Conservation (phyloP, 495 filamentous ascomycete species). For the Xylaria bambusicola region DNA sequence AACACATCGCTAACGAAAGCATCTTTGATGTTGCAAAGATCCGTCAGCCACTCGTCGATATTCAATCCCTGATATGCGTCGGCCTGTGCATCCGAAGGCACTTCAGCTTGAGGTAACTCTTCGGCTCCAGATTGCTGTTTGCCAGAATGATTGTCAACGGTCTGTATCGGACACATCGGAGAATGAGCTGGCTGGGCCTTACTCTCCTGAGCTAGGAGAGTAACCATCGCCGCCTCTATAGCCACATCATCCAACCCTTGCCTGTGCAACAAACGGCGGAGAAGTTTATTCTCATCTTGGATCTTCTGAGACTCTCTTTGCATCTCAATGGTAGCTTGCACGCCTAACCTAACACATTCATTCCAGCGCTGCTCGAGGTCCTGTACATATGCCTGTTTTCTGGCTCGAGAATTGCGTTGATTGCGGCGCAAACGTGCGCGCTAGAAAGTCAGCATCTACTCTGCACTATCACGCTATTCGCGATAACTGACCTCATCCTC, state of each 20-base stretch:
- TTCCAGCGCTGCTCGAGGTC: conserved; percentile 13
- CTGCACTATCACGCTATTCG: too few relatives aligned
- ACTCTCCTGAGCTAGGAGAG: background rate
- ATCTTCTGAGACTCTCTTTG: conserved; percentile 9
- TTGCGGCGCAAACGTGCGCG: conserved; percentile 12
- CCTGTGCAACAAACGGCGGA: background rate
- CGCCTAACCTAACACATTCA: conserved; percentile 8
- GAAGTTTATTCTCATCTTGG: conserved; percentile 17
- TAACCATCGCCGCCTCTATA: background rate
- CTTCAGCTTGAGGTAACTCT: background rate
- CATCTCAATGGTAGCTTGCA: conserved; percentile 15
- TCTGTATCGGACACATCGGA: background rate
- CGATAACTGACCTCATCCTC: too few relatives aligned
- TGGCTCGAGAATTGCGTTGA: conserved; percentile 15
- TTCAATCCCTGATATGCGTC: background rate
- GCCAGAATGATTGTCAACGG: background rate
- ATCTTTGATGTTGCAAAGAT: background rate
- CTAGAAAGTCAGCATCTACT: background rate
- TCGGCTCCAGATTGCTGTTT: background rate
- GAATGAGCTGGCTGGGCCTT: background rate
- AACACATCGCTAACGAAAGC: background rate
- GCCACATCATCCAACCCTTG: conserved; percentile 6
- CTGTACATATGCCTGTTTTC: conserved; percentile 6
- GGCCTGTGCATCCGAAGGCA: background rate
- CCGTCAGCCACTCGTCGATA: background rate